Evolutionary conservation across 192 early-diverging fungal genomes (phyloP).

Genomic region (Backusella sp.): DNA sequence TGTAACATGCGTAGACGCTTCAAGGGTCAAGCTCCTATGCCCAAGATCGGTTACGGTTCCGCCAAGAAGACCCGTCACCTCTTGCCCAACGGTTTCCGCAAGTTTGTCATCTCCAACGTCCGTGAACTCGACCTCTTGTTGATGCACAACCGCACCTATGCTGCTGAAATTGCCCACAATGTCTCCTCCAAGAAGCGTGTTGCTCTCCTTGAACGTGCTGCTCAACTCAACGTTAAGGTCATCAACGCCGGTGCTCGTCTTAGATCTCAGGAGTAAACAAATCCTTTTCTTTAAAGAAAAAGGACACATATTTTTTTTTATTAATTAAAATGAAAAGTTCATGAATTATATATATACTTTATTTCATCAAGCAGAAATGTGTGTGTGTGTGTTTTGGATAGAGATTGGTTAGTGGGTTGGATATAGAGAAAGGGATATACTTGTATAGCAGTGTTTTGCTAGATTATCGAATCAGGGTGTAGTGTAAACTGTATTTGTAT

Average conservation of each 20-base stretch:
- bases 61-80: constrained; percentile 96
- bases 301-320: background rate
- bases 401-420: background rate
- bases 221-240: constrained; percentile 96
- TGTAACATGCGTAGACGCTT: constrained; percentile 97
- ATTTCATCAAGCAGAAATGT: too few species aligned
- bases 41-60: constrained; percentile 99
- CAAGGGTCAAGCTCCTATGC: constrained; percentile 96
- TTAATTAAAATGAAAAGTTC: background rate
- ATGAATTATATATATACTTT: background rate
- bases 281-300: background rate
- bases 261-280: constrained; percentile 69
- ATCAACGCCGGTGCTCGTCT: constrained; percentile 90
- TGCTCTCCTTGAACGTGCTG: constrained; percentile 90
- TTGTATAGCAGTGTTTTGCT: too few species aligned
- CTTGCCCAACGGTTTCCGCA: constrained; percentile 98
- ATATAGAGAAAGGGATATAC: background rate
- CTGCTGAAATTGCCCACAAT: constrained; percentile 99
- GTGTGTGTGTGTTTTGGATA: background rate
- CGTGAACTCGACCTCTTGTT: constrained; percentile 92
- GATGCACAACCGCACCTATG: constrained; percentile 99
- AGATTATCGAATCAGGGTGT: too few species aligned
- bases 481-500: too few species aligned
- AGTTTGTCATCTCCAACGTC: constrained; percentile 93
- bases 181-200: constrained; percentile 94